A percentile compares a stretch with the other conserved stretches of the same genome.
Evolutionary conservation across 164 flowering plant species (phyloP).

Genomic region (Chloranthus sessilifolius): DNA sequence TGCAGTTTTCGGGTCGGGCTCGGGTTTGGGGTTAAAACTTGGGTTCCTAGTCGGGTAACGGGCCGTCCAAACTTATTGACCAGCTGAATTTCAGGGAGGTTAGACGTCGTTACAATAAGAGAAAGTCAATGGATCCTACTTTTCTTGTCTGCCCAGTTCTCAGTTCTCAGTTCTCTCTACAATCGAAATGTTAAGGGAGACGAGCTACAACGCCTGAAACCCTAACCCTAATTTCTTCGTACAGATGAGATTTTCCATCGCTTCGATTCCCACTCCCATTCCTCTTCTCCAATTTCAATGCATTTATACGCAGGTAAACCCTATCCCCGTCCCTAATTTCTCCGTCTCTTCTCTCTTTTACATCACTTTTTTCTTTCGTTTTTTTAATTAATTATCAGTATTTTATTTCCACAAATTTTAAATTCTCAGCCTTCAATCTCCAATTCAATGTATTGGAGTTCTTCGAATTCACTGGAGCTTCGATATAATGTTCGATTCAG

Average conservation of each 20-base stretch:
- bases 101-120: neutral
- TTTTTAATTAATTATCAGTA: neutral
- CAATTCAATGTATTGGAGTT: slow-evolving; percentile 15
- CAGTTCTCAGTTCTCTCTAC: too few relatives aligned
- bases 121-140: neutral
- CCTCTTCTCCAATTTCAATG: slow-evolving; percentile 24
- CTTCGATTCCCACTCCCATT: slow-evolving; percentile 25
- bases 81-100: neutral
- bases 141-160: neutral
- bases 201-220: slow-evolving; percentile 1
- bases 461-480: slow-evolving; percentile 13
- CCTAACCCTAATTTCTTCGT: slow-evolving; percentile 9
- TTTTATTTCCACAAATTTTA: too few relatives aligned
- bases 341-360: neutral
- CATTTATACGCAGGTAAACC: slow-evolving; percentile 21
- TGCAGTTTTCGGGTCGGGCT: too few relatives aligned
- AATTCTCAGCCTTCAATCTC: slow-evolving; percentile 12
- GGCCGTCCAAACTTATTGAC: neutral
- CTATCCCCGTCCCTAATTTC: neutral
- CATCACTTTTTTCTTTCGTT: neutral
- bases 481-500: slow-evolving; percentile 12
- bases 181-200: too few relatives aligned
- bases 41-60: neutral
- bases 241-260: slow-evolving; percentile 28
- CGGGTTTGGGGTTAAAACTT: too few relatives aligned